Conservation (phyloP, 1,284 basidiomycete species). For the Apiotrichum siamense region DNA sequence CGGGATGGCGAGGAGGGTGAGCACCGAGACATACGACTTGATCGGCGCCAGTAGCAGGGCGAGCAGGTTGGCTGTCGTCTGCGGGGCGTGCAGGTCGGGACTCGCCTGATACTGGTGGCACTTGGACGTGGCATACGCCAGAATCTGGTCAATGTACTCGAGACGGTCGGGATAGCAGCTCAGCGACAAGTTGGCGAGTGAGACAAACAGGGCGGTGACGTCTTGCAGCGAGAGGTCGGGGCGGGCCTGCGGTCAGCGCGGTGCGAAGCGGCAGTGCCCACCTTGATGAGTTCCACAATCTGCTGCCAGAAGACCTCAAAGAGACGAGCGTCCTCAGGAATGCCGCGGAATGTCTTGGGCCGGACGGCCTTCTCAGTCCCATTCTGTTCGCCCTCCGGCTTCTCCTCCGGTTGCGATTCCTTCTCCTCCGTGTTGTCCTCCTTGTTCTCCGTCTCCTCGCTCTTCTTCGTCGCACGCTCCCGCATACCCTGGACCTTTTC, state of each 20-base stretch:
- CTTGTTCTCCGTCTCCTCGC: slow-evolving; percentile 14
- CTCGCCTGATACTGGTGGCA: slow-evolving; percentile 75
- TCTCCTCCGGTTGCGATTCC: slow-evolving; percentile 13
- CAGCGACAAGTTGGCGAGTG: slow-evolving; percentile 82
- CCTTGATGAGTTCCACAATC: slow-evolving; percentile 94
- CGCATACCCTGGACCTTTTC: slow-evolving; percentile 64
- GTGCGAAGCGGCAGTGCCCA: slow-evolving; percentile 35
- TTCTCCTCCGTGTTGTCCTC: slow-evolving; percentile 8
- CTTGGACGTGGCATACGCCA: slow-evolving; percentile 79
- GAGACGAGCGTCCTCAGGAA: slow-evolving; percentile 82
- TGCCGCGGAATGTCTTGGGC: slow-evolving; percentile 64
- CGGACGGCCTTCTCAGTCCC: slow-evolving; percentile 31
- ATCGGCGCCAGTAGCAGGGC: slow-evolving; percentile 84
- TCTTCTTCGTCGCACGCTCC: slow-evolving; percentile 37
- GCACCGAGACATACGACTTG: slow-evolving; percentile 85
- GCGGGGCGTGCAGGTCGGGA: slow-evolving; percentile 76
- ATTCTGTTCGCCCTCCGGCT: slow-evolving; percentile 12
- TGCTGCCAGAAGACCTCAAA: slow-evolving; percentile 98
- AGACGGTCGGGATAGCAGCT: slow-evolving; percentile 92
- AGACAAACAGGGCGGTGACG: slow-evolving; percentile 86
- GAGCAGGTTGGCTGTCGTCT: slow-evolving; percentile 81
- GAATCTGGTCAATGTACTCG: slow-evolving; percentile 90
- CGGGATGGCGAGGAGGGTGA: slow-evolving; percentile 86
- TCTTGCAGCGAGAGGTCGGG: slow-evolving; percentile 93
- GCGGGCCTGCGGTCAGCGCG: slow-evolving; percentile 59